These are phyloP conservation scores for Kodamaea restingae DNA, from an alignment of 805 yeast species.

Conservation along the genomic window DNA sequence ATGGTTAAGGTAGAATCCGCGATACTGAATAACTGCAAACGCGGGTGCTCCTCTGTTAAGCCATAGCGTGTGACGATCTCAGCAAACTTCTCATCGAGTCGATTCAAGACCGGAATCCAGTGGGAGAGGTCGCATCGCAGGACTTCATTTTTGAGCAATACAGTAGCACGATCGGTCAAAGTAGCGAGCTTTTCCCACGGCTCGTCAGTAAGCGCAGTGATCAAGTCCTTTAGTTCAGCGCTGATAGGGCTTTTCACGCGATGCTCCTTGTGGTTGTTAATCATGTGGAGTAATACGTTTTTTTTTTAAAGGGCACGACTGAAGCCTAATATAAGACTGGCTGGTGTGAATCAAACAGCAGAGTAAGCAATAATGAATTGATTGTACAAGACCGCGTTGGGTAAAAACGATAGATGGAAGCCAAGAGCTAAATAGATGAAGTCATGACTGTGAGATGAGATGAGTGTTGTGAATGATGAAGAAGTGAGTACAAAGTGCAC, in stretches of 20 bases:
- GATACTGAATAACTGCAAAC: constrained; percentile 40
- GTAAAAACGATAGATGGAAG: no score
- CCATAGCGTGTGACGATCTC: constrained; percentile 50
- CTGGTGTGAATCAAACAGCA: no score
- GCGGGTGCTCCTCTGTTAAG: constrained; percentile 43
- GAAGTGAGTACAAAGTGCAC: no score
- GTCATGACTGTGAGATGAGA: no score
- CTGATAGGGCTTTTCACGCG: constrained; percentile 4
- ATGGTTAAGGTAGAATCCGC: constrained; percentile 47
- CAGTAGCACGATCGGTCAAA: not conserved
- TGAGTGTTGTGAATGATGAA: no score
- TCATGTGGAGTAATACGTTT: constrained; percentile 2
- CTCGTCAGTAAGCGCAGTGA: constrained; percentile 37
- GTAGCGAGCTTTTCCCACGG: constrained; percentile 24
- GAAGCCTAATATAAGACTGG: no score
- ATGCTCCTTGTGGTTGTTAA: constrained; percentile 8
- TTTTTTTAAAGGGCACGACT: no score
- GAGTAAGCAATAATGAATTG: no score
- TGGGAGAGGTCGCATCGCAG: constrained; percentile 67
- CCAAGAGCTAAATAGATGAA: no score
- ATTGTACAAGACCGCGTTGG: no score
- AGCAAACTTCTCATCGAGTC: constrained; percentile 67
- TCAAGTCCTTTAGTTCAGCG: constrained; percentile 21
- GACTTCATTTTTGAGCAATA: constrained; percentile 45
- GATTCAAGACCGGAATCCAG: constrained; percentile 74